phyloP scores from a whole-genome alignment of 2,329 filamentous ascomycete genomes.

The Capronia americana region DNA sequence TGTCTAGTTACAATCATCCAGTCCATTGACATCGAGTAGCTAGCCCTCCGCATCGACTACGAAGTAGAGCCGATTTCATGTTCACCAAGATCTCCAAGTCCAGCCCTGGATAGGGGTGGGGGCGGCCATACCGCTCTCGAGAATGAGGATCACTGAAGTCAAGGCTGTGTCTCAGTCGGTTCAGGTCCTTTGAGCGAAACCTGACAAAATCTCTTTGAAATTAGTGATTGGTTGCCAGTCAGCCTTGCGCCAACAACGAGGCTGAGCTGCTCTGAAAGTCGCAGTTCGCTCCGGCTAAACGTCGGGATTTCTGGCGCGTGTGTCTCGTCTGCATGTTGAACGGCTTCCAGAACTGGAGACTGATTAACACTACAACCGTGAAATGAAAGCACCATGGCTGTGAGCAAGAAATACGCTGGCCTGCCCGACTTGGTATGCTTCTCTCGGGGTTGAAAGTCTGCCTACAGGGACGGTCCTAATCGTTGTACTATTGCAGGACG shows the following conservation, averaged over 20 bases:
- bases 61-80: neutral
- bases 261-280: neutral
- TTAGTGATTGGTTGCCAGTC: no score
- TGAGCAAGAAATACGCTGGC: conserved; percentile 81
- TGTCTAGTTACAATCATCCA: neutral
- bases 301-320: neutral
- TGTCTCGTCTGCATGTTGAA: neutral
- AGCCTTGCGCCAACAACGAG: no score
- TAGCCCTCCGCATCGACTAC: neutral
- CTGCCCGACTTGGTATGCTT: conserved; percentile 74
- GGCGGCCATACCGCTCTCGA: no score
- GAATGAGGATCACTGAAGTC: no score
- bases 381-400: conserved; percentile 62
- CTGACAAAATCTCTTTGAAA: no score
- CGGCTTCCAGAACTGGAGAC: neutral
- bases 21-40: neutral
- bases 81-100: neutral
- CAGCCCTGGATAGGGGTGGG: no score
- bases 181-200: no score
- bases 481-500: conserved; percentile 67
- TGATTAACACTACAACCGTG: neutral
- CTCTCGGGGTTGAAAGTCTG: conserved; percentile 24
- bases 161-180: no score
- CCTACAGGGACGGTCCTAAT: neutral
- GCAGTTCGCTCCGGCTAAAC: neutral